phyloP scores from a whole-genome alignment of 257 asterid species.

The Forsythia viridissima region DNA sequence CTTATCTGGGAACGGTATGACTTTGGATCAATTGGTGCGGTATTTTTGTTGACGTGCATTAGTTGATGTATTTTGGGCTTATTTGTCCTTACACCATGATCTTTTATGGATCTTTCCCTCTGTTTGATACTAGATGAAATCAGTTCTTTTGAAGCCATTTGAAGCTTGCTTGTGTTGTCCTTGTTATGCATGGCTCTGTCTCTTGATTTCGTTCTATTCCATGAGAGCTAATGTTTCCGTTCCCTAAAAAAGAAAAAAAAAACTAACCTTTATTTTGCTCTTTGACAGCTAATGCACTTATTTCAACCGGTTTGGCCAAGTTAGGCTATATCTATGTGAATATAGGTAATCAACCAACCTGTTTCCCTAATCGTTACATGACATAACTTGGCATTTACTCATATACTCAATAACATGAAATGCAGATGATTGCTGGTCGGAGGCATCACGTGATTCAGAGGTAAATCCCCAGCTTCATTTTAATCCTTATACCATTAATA shows the following conservation, averaged over 20 bases:
- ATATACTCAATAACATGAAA: conserved; percentile 30
- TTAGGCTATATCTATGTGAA: conserved; percentile 77
- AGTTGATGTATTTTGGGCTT: neutral
- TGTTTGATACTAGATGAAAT: neutral
- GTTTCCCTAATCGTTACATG: conserved; percentile 8
- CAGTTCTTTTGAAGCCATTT: neutral
- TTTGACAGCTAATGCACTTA: conserved; percentile 82
- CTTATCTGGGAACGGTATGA: too few relatives aligned
- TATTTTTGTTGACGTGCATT: neutral
- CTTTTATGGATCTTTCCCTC: neutral
- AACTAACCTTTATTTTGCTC: conserved; percentile 15
- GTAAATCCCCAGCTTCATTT: conserved; percentile 33
- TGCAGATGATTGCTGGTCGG: conserved; percentile 99
- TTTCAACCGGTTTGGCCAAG: conserved; percentile 84
- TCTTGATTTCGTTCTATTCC: neutral
- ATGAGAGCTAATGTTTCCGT: neutral
- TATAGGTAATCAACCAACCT: conserved; percentile 55
- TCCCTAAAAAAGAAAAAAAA: neutral
- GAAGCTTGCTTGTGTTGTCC: neutral
- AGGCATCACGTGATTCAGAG: conserved; percentile 49
- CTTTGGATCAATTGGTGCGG: too few relatives aligned
- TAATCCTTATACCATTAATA: neutral
- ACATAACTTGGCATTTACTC: conserved; percentile 6
- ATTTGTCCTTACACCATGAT: neutral
- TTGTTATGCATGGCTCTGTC: neutral